Conservation (phyloP, 2,329 filamentous ascomycete species). For the Colletotrichum cuscutae region DNA sequence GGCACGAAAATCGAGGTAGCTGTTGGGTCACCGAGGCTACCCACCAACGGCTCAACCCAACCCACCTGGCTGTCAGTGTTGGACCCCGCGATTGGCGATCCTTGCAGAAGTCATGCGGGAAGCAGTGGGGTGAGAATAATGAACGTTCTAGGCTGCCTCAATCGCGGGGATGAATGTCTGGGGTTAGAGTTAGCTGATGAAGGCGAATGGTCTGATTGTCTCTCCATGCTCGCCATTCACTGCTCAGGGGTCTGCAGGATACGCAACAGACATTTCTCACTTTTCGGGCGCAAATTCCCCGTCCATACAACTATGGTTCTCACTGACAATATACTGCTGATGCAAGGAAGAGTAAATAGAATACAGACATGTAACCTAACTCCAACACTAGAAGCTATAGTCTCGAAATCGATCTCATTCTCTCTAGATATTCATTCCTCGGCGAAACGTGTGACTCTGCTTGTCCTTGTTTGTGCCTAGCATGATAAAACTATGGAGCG, state of each 20-base stretch:
- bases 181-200: not conserved
- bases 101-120: not conserved
- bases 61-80: not conserved
- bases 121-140: conserved; percentile 25
- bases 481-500: no score
- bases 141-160: conserved; percentile 6
- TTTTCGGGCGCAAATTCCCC: not conserved
- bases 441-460: no score
- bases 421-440: no score
- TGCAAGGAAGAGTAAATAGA: no score
- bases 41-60: not conserved
- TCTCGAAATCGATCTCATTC: no score
- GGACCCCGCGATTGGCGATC: not conserved
- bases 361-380: not conserved
- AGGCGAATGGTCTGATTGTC: not conserved
- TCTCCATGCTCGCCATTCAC: not conserved
- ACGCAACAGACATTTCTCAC: no score
- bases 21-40: not conserved
- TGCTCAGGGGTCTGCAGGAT: no score
- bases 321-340: no score
- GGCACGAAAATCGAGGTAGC: not conserved
- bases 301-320: no score
- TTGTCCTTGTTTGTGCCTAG: no score
- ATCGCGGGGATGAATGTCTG: not conserved
- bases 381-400: no score